Conservation (phyloP, 768 basidiomycete genomes). For the Phylloporus scabripes region DNA sequence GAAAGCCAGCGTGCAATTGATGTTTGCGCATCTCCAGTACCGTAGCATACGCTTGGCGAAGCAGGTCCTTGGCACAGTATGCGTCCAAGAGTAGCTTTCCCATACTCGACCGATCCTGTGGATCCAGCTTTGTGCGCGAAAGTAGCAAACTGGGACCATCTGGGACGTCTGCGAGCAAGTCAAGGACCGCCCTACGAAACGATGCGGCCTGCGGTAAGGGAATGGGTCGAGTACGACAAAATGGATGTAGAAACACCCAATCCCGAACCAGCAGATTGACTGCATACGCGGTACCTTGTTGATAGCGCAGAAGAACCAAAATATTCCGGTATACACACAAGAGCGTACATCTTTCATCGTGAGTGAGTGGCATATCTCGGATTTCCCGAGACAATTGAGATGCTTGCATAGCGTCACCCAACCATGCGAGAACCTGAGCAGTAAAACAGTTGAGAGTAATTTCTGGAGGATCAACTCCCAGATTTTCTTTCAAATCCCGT, state of each 20-base stretch:
- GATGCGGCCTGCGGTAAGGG: slow-evolving; percentile 13
- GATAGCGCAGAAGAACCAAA: slow-evolving; percentile 32
- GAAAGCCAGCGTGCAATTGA: slow-evolving; percentile 24
- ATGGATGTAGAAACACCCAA: slow-evolving; percentile 30
- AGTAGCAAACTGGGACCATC: slow-evolving; percentile 28
- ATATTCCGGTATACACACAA: slow-evolving; percentile 35
- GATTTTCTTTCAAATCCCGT: slow-evolving; percentile 21
- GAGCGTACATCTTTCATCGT: slow-evolving; percentile 20
- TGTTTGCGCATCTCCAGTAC: slow-evolving; percentile 37
- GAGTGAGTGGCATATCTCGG: slow-evolving; percentile 13
- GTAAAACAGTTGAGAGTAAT: slow-evolving; percentile 26
- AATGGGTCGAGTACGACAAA: slow-evolving; percentile 11
- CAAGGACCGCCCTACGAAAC: slow-evolving; percentile 27
- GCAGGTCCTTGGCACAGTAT: slow-evolving; percentile 29
- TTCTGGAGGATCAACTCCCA: slow-evolving; percentile 16
- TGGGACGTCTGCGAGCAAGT: slow-evolving; percentile 27
- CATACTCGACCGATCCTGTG: slow-evolving; percentile 25
- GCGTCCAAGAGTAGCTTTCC: slow-evolving; percentile 41
- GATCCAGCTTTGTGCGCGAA: slow-evolving; percentile 21
- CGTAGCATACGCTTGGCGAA: slow-evolving; percentile 38
- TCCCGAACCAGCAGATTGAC: slow-evolving; percentile 39
- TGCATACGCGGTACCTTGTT: slow-evolving; percentile 28
- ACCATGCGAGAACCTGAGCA: slow-evolving; percentile 33
- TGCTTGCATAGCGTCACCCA: slow-evolving; percentile 34
- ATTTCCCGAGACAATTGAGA: slow-evolving; percentile 24